These are phyloP conservation scores for Pulicaria dysenterica DNA, from an alignment of 129 eudicot species.

Conservation along the genomic window DNA sequence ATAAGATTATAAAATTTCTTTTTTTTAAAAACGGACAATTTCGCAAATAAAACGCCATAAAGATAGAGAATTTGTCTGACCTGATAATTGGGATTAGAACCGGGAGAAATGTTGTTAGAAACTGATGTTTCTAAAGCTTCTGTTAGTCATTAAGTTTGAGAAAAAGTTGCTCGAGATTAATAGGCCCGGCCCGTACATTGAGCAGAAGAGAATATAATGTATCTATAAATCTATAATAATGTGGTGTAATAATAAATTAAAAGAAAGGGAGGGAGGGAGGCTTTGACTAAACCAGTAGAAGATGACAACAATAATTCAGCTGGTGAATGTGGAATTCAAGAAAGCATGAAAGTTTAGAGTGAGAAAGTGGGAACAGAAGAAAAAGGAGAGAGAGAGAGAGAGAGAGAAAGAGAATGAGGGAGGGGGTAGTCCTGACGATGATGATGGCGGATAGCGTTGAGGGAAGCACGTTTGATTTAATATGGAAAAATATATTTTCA, in stretches of 20 bases:
- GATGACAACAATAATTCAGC: conserved; percentile 26
- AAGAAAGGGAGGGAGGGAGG: conserved; percentile 6
- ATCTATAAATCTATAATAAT: too few species aligned
- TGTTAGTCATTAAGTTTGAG: neutral
- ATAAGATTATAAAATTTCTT: neutral
- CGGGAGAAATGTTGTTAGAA: conserved; percentile 22
- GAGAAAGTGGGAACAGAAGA: conserved; percentile 25
- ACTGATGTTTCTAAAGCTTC: conserved; percentile 22
- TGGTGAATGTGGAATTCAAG: conserved; percentile 19
- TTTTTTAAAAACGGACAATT: neutral
- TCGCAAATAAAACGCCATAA: conserved; percentile 1
- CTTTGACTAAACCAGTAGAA: conserved; percentile 42
- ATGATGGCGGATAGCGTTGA: conserved; percentile 30
- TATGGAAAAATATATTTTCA: too few species aligned
- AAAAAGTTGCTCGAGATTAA: conserved; percentile 15
- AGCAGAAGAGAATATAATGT: conserved; percentile 23
- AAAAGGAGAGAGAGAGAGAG: neutral
- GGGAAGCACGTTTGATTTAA: conserved; percentile 33
- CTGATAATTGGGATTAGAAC: conserved; percentile 36
- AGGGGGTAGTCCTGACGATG: neutral
- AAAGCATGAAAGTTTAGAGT: conserved; percentile 34
- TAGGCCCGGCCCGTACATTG: neutral
- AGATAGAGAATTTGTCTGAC: conserved; percentile 33
- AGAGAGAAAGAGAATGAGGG: neutral
- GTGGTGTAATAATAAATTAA: conserved; percentile 7